Base-by-base conservation (phyloP, 2,329 filamentous ascomycete genomes). In the Malbranchea zuffiana region DNA sequence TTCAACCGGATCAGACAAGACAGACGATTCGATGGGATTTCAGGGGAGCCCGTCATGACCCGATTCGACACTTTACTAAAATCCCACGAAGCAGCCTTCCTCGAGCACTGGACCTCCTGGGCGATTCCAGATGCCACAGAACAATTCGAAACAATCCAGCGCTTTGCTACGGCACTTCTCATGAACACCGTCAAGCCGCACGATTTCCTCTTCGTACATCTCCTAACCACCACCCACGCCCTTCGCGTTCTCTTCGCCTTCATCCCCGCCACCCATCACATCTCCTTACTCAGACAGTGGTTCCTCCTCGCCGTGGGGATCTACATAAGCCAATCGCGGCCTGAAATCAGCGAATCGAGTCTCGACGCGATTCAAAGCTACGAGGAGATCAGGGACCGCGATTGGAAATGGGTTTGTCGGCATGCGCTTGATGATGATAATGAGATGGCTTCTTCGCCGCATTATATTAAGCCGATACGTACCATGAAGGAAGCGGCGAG, bases 91-190 rank as follows among this genome's bases (percentile, higher is more conserved):
- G 67, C 71, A 10, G 68, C 78, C 0, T 65, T 94, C 11, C 60
- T 95, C 30, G 80, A 92, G 48, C 84, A 96, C 63, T 96, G 86
- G 84, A 90, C 92, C 47, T 78, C 81, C 3, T 95, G 86, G 87
- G 66, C 70, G 6, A 68, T 92, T 15, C 10, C 27, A 5, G 26
- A 39, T 29, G 61, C 69, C 24, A 33, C 24, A 8, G 68, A 72
- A 46, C 80, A 86, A 50, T 92, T 96, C 53, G 71, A 75, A 40
- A 71, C 81, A 39, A 82, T 78, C 1, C 75, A 79, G 45, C 62
- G 67, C 40, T 29, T 43, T 10, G 73, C 73, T 2, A 62, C 68
- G 1, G 61, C 62, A 1, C 42, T 69, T 2, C 45, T 67, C 3
- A 52, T 61, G 10, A 56, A 58, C 6, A 59, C 60, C 7, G 47